These are phyloP conservation scores for Yamadazyma akitaensis DNA, from an alignment of 805 yeast species.

Conservation along the genomic window DNA sequence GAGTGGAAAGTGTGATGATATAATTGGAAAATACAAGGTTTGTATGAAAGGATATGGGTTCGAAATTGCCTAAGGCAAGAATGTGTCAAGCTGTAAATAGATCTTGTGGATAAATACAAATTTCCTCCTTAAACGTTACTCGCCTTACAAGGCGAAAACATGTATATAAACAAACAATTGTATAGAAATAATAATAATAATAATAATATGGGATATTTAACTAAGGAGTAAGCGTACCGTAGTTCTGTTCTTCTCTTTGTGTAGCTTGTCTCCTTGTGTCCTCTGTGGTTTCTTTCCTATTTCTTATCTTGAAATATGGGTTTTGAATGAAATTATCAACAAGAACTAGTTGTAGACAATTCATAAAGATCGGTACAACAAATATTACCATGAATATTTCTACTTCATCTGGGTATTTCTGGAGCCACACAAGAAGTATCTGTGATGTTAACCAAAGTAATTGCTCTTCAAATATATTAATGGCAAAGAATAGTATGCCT, in stretches of 20 bases:
- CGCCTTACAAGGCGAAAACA: neutral
- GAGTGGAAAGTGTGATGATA: conserved; percentile 70
- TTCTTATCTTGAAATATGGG: conserved; percentile 21
- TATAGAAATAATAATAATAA: no score
- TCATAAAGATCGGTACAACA: conserved; percentile 70
- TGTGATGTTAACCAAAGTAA: conserved; percentile 56
- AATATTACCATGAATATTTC: conserved; percentile 88
- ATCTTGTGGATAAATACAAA: neutral
- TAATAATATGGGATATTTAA: neutral
- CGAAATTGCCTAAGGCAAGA: conserved; percentile 28
- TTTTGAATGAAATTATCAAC: conserved; percentile 72
- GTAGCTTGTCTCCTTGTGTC: neutral
- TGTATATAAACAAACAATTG: neutral
- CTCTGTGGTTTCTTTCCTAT: neutral
- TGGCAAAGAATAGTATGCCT: conserved; percentile 51
- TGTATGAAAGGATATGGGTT: conserved; percentile 96
- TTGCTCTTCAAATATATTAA: conserved; percentile 62
- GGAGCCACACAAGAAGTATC: conserved; percentile 79
- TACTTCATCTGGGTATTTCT: conserved; percentile 65
- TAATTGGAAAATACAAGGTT: conserved; percentile 68
- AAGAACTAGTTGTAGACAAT: conserved; percentile 68
- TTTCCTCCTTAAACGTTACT: neutral
- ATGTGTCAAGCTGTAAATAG: neutral
- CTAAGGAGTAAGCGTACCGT: neutral
- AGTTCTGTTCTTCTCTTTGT: neutral